Conservation (phyloP, 305 asterid genomes). For the Euphrasia arctica region DNA sequence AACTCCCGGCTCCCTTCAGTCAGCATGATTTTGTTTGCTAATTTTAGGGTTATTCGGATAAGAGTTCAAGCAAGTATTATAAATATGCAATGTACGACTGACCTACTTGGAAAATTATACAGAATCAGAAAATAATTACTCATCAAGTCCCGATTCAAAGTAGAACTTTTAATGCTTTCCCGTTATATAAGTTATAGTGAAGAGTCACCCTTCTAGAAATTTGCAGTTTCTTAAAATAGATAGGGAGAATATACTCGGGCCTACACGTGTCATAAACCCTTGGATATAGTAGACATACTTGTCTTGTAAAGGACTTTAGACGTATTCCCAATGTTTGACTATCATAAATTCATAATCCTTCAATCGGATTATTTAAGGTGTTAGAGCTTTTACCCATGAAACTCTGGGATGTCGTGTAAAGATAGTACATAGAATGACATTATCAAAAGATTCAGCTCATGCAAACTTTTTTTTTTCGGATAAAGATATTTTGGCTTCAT, state of each 20-base stretch:
- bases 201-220: not conserved
- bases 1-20: not conserved
- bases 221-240: not conserved
- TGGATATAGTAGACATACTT: not conserved
- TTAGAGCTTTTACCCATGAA: not conserved
- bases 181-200: not conserved
- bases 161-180: not conserved
- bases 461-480: not conserved
- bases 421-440: not conserved
- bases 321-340: not conserved
- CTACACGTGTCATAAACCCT: not conserved
- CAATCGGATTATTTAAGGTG: not conserved
- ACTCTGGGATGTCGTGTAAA: not conserved
- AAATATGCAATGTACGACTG: not conserved
- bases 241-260: not conserved
- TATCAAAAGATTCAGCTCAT: not conserved
- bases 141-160: not conserved
- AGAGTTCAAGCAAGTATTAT: not conserved
- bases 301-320: not conserved
- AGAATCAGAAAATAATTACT: not conserved
- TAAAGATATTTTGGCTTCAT: not conserved
- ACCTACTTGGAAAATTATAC: not conserved
- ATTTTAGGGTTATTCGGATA: not conserved
- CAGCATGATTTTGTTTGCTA: not conserved
- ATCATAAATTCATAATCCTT: not conserved